These are phyloP conservation scores for Buddleja alternifolia DNA, from an alignment of 257 asterid species.

Conservation along the genomic window DNA sequence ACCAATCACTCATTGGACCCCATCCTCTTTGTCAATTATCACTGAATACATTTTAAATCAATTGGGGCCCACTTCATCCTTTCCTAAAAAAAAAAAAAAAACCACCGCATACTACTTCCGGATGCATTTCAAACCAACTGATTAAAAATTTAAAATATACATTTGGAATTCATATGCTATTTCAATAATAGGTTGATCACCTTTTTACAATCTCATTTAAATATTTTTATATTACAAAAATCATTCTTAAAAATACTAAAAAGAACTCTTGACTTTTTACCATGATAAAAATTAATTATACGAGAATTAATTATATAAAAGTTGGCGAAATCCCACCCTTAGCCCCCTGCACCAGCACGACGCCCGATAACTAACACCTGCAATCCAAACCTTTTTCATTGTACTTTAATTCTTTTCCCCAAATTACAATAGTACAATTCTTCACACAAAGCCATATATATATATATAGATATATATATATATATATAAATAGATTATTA, in stretches of 20 bases:
- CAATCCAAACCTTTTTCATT: slow-evolving; percentile 11
- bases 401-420: slow-evolving; percentile 20
- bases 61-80: slow-evolving; percentile 28
- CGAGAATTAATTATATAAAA: no score
- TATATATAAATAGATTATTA: not conserved
- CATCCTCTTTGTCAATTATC: slow-evolving; percentile 31
- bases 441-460: slow-evolving; percentile 33
- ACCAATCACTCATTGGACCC: slow-evolving; percentile 43
- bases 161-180: no score
- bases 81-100: no score
- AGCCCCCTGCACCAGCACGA: slow-evolving; percentile 35
- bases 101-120: no score
- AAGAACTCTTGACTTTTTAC: no score
- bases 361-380: slow-evolving; percentile 19
- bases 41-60: slow-evolving; percentile 38
- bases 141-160: no score
- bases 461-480: not conserved
- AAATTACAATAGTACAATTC: slow-evolving; percentile 34
- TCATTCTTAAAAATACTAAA: no score
- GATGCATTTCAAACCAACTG: no score
- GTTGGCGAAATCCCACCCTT: slow-evolving; percentile 19
- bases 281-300: no score
- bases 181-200: no score
- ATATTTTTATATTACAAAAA: no score
- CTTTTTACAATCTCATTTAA: no score